phyloP scores from a whole-genome alignment of 2,329 filamentous ascomycete genomes.

The Aspergillus vadensis region DNA sequence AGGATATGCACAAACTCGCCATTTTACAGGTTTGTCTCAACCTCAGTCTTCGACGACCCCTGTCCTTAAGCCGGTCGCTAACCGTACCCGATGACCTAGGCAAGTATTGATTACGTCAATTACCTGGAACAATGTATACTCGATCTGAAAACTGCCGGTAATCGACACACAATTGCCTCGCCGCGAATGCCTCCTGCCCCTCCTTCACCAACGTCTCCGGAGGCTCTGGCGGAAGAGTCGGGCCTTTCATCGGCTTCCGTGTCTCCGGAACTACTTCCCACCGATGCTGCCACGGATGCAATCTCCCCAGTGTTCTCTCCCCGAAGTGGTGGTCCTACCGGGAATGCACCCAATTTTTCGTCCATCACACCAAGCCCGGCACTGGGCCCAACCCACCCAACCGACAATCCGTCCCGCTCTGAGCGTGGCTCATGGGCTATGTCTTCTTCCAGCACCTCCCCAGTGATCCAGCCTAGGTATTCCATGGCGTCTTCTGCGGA shows the following conservation, averaged over 20 bases:
- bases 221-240: conserved; percentile 30
- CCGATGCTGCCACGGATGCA: conserved; percentile 22
- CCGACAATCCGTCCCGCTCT: conserved; percentile 25
- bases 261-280: conserved; percentile 39
- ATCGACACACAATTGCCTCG: conserved; percentile 18
- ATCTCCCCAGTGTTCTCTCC: conserved; percentile 40
- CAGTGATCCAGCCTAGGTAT: conserved; percentile 30
- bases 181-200: conserved; percentile 27
- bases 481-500: conserved; percentile 51
- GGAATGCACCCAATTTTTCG: conserved; percentile 28
- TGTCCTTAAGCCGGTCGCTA: conserved; percentile 8
- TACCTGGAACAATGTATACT: conserved; percentile 88
- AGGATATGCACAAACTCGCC: conserved; percentile 96
- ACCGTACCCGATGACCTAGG: conserved; percentile 53
- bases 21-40: conserved; percentile 75
- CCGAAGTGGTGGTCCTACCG: conserved; percentile 28
- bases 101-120: conserved; percentile 92
- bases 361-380: conserved; percentile 41
- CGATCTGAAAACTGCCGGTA: conserved; percentile 67
- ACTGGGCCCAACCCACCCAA: conserved; percentile 31
- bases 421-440: conserved; percentile 27
- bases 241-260: conserved; percentile 37
- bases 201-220: conserved; percentile 40
- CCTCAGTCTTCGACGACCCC: conserved; percentile 9
- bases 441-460: conserved; percentile 27